Evolutionary conservation across 1,139 yeast genomes (phyloP).

Genomic region (Diutina rugosa): DNA sequence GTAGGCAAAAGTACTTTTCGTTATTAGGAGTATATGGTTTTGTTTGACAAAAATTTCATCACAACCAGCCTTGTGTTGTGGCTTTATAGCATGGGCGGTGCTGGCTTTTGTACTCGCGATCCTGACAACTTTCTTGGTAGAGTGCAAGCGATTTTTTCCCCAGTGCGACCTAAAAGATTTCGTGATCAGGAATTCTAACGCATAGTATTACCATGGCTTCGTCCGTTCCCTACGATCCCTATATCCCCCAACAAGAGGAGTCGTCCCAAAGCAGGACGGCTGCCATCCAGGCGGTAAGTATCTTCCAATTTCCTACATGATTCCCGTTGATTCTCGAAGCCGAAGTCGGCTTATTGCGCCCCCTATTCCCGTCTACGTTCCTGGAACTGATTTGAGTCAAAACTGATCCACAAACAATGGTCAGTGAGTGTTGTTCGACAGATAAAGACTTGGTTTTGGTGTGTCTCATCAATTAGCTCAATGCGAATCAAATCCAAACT

Average conservation of each 20-base stretch:
- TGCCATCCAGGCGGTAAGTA: slow-evolving; percentile 70
- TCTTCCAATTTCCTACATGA: neutral
- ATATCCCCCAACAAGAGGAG: slow-evolving; percentile 53
- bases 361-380: neutral
- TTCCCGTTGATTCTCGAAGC: neutral
- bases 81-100: neutral
- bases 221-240: slow-evolving; percentile 84
- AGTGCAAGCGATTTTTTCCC: neutral
- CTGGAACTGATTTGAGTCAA: neutral
- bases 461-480: too few relatives aligned
- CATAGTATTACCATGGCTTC: slow-evolving; percentile 46
- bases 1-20: too few relatives aligned
- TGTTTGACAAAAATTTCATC: too few relatives aligned
- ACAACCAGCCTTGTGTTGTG: neutral
- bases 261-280: slow-evolving; percentile 60
- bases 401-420: neutral
- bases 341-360: neutral
- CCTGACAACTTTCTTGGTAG: neutral
- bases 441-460: neutral
- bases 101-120: neutral
- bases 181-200: neutral
- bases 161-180: neutral
- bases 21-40: too few relatives aligned
- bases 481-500: too few relatives aligned
- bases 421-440: neutral